A percentile compares a stretch with the other conserved stretches of the same genome.
phyloP scores from a whole-genome alignment of 2,329 filamentous ascomycete genomes.

The Calonectria pseudoturangicola region DNA sequence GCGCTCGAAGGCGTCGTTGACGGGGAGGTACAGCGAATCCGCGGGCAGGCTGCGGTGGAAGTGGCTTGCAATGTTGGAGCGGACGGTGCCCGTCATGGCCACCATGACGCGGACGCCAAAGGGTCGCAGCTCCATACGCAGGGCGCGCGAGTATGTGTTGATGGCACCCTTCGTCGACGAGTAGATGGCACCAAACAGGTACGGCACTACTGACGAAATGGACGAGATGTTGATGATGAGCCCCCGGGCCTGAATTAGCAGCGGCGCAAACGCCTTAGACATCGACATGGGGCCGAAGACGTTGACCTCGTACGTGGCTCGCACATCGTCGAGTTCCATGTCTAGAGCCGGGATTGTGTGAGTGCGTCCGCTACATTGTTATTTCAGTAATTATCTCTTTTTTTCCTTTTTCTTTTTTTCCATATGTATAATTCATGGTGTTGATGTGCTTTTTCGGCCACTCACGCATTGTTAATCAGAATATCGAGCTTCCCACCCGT shows the following conservation, averaged over 20 bases:
- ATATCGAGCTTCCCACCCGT: constrained; percentile 74
- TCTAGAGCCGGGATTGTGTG: constrained; percentile 72
- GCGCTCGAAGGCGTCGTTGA: constrained; percentile 67
- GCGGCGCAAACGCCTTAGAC: constrained; percentile 69
- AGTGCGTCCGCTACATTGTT: constrained; percentile 63
- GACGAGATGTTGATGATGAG: constrained; percentile 75
- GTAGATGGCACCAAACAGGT: constrained; percentile 73
- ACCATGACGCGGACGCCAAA: constrained; percentile 75
- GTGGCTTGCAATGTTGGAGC: constrained; percentile 68
- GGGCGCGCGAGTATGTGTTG: constrained; percentile 70
- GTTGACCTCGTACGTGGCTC: constrained; percentile 73
- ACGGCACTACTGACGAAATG: constrained; percentile 69
- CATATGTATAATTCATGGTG: too few species aligned
- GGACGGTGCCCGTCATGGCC: constrained; percentile 72
- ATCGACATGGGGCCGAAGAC: constrained; percentile 76
- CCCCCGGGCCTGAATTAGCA: constrained; percentile 70
- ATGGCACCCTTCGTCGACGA: constrained; percentile 74
- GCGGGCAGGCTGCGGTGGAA: constrained; percentile 64
- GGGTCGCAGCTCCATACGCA: constrained; percentile 72
- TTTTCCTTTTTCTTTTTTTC: neutral
- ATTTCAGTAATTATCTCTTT: neutral
- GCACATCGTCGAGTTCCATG: constrained; percentile 71
- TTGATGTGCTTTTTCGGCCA: neutral
- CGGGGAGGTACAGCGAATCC: constrained; percentile 68
- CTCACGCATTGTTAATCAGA: constrained; percentile 76